A percentile compares a stretch with the other conserved stretches of the same genome.
Evolutionary conservation across 805 yeast species (phyloP).

Genomic region (Priceomyces castillae): DNA sequence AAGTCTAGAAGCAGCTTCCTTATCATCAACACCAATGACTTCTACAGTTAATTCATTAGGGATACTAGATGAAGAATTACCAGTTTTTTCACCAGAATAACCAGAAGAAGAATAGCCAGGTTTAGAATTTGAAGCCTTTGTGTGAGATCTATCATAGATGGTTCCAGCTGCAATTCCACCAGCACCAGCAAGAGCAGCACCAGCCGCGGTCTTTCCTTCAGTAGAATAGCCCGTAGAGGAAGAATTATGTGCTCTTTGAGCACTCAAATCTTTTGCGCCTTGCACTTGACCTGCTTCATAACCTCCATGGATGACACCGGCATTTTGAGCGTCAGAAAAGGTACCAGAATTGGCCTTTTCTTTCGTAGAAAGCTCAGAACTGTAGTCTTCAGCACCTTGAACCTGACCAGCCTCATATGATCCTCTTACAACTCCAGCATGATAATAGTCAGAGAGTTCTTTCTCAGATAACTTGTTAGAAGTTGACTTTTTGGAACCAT

Average conservation of each 20-base stretch:
- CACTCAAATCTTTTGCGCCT: slow-evolving; percentile 7
- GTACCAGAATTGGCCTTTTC: neutral
- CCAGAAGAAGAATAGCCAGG: neutral
- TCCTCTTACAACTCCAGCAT: slow-evolving; percentile 14
- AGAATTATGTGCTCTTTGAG: neutral
- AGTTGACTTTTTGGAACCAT: neutral
- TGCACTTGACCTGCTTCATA: slow-evolving; percentile 16
- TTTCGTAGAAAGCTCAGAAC: neutral
- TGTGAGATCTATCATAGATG: too few species aligned
- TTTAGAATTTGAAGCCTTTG: slow-evolving; percentile 3
- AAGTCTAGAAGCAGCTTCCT: slow-evolving; percentile 25
- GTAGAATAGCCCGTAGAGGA: neutral
- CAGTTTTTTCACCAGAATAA: slow-evolving; percentile 9
- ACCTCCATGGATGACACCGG: slow-evolving; percentile 11
- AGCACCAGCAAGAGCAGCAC: slow-evolving; percentile 8
- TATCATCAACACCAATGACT: slow-evolving; percentile 34
- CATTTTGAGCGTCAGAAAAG: neutral
- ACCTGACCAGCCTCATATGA: slow-evolving; percentile 17
- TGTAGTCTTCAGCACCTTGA: slow-evolving; percentile 7
- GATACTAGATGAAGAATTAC: slow-evolving; percentile 5
- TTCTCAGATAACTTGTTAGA: neutral
- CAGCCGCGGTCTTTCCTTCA: slow-evolving; percentile 1
- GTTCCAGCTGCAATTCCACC: slow-evolving; percentile 8
- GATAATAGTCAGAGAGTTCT: slow-evolving; percentile 10
- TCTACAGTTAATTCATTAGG: slow-evolving; percentile 20